Percentiles rank a stretch among this genome's conserved stretches.
Conservation (phyloP, 371 early-diverging fungal genomes). For the Cokeromyces recurvatus region DNA sequence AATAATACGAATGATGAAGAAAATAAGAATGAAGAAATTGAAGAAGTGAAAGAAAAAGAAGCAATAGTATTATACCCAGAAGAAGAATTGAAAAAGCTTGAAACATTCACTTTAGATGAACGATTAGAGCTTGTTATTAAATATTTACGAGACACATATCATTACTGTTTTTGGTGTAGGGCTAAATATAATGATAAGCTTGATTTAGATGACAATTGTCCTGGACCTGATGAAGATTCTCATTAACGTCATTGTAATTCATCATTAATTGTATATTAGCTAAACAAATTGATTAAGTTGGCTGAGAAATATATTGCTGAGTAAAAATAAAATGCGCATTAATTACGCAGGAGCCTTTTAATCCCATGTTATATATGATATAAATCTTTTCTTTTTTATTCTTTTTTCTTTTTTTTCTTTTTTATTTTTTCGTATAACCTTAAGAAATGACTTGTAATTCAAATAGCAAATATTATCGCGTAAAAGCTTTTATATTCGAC, state of each 20-base stretch:
- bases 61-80: slow-evolving; percentile 14
- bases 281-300: too few relatives aligned
- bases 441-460: too few relatives aligned
- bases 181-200: slow-evolving; percentile 41
- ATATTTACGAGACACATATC: slow-evolving; percentile 48
- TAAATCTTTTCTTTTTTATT: too few relatives aligned
- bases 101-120: slow-evolving; percentile 22
- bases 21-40: slow-evolving; percentile 6
- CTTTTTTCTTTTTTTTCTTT: neutral
- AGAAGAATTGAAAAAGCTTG: slow-evolving; percentile 26
- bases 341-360: too few relatives aligned
- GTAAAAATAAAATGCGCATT: neutral
- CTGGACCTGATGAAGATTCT: slow-evolving; percentile 57
- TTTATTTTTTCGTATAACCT: too few relatives aligned
- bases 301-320: slow-evolving; percentile 3
- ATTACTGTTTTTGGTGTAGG: slow-evolving; percentile 69
- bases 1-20: slow-evolving; percentile 5
- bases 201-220: slow-evolving; percentile 53
- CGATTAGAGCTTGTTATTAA: slow-evolving; percentile 37
- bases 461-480: slow-evolving; percentile 5
- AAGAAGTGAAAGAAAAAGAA: slow-evolving; percentile 12
- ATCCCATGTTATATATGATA: too few relatives aligned
- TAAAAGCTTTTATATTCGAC: slow-evolving; percentile 37
- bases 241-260: slow-evolving; percentile 41
- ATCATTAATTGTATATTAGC: too few relatives aligned